These are phyloP conservation scores for Pythium biforme DNA, from an alignment of 352 stramenopile genomes.

Conservation along the genomic window DNA sequence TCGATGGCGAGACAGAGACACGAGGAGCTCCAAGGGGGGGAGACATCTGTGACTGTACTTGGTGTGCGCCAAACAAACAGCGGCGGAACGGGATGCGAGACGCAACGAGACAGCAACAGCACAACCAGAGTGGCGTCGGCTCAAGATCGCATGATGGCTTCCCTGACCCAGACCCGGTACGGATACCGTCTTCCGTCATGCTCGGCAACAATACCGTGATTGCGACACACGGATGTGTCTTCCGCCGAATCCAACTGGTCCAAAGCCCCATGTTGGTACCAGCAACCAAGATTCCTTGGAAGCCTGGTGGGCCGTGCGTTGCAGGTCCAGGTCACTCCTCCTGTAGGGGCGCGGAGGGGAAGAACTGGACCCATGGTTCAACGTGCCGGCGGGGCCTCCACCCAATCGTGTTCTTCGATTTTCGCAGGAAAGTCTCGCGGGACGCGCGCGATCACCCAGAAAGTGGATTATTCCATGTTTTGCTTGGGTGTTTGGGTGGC, in stretches of 20 bases:
- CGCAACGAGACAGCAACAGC: slow-evolving; percentile 14
- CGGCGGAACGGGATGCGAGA: slow-evolving; percentile 7
- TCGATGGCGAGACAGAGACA: slow-evolving; percentile 13
- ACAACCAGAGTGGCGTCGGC: background rate
- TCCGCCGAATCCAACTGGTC: too few relatives aligned
- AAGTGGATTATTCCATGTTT: slow-evolving; percentile 25
- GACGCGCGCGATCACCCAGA: background rate
- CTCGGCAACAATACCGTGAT: too few relatives aligned
- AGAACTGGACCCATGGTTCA: slow-evolving; percentile 1
- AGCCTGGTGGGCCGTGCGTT: too few relatives aligned
- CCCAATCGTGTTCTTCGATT: slow-evolving; percentile 26
- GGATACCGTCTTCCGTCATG: too few relatives aligned
- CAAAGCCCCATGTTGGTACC: too few relatives aligned
- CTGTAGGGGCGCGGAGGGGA: background rate
- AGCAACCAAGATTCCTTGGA: too few relatives aligned
- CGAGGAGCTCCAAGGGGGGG: background rate
- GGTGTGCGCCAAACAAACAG: background rate
- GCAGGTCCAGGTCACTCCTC: slow-evolving; percentile 21
- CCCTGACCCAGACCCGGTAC: too few relatives aligned
- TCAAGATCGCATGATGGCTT: too few relatives aligned
- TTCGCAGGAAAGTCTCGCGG: slow-evolving; percentile 10
- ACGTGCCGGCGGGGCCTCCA: slow-evolving; percentile 9
- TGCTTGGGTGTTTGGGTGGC: slow-evolving; percentile 26
- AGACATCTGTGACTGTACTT: slow-evolving; percentile 19
- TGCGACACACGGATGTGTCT: too few relatives aligned